Percentiles rank a stretch among this genome's conserved stretches.
Conservation (phyloP, 169 alveolate genomes). For the Plasmodium falciparum region DNA sequence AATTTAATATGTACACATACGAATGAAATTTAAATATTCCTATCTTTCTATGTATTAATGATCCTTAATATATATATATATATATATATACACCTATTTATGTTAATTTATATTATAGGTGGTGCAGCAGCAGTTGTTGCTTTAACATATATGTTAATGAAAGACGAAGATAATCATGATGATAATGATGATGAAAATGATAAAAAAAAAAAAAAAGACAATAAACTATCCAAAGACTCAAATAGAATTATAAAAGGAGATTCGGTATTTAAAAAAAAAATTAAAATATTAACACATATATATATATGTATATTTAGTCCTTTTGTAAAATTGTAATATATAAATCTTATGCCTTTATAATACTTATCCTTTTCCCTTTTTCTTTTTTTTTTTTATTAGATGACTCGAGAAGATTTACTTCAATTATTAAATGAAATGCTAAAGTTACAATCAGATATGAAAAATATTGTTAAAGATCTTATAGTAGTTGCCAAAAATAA, state of each 20-base stretch:
- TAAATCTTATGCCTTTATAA: background rate
- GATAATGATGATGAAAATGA: constrained; percentile 68
- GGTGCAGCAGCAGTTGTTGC: constrained; percentile 85
- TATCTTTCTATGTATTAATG: no score
- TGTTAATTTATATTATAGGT: constrained; percentile 32
- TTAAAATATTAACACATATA: background rate
- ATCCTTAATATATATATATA: constrained; percentile 1
- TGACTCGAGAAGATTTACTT: constrained; percentile 80
- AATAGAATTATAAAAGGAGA: constrained; percentile 63
- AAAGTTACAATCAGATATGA: constrained; percentile 83
- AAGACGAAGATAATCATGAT: constrained; percentile 77
- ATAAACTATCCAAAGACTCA: constrained; percentile 20
- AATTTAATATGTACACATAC: background rate
- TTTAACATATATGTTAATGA: constrained; percentile 78
- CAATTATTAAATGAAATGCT: constrained; percentile 82
- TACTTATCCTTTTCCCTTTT: background rate
- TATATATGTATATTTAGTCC: background rate
- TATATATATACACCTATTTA: background rate
- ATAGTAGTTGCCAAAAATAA: constrained; percentile 75
- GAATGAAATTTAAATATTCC: no score
- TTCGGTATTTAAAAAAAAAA: constrained; percentile 30
- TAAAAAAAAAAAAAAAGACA: constrained; percentile 30
- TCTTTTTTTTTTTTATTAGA: constrained; percentile 18
- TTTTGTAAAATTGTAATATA: background rate
- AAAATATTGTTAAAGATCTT: constrained; percentile 79